Percentiles rank a stretch among this genome's conserved stretches.
Evolutionary conservation across 257 asterid species (phyloP).

Genomic region (Scutellaria barbata): DNA sequence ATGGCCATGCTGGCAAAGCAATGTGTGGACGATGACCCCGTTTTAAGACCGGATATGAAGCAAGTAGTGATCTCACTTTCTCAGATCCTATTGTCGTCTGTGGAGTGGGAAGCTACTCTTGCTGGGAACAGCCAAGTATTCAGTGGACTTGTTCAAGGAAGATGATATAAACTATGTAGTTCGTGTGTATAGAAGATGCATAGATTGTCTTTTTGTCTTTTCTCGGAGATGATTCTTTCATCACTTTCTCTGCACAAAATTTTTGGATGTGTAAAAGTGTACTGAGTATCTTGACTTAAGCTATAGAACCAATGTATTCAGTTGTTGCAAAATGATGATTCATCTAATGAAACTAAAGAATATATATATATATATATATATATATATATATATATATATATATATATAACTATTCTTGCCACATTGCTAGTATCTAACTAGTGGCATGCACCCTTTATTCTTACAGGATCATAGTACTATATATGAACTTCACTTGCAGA

Average conservation of each 20-base stretch:
- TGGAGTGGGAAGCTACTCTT: slow-evolving; percentile 99
- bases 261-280: slow-evolving; percentile 23
- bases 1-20: slow-evolving; percentile 87
- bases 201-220: background rate
- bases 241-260: slow-evolving; percentile 14
- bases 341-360: too few relatives aligned
- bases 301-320: background rate
- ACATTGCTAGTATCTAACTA: too few relatives aligned
- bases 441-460: background rate
- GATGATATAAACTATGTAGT: slow-evolving; percentile 46
- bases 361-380: too few relatives aligned
- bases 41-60: slow-evolving; percentile 94
- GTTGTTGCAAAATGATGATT: background rate
- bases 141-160: slow-evolving; percentile 96
- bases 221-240: slow-evolving; percentile 30
- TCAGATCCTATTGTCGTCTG: slow-evolving; percentile 81
- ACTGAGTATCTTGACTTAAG: background rate
- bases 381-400: too few relatives aligned
- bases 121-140: slow-evolving; percentile 98
- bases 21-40: slow-evolving; percentile 91
- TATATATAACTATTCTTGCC: background rate
- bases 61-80: slow-evolving; percentile 90
- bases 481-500: slow-evolving; percentile 58
- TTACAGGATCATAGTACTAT: too few relatives aligned
- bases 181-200: slow-evolving; percentile 37